Evolutionary conservation across 1,284 basidiomycete genomes (phyloP).

Genomic region (Melampsora larici-populina): DNA sequence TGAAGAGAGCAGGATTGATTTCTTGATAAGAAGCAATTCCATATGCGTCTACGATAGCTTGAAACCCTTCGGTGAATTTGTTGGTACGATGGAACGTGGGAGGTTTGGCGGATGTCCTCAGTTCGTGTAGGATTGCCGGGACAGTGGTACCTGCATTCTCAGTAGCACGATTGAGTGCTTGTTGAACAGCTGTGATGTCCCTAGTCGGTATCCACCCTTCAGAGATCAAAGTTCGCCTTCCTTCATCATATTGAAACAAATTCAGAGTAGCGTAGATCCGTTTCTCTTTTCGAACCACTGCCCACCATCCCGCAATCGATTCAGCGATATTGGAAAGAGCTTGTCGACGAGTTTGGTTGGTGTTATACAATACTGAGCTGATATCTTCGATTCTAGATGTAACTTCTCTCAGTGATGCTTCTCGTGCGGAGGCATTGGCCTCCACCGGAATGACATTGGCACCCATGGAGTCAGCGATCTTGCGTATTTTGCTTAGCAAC

Average conservation of each 20-base stretch:
- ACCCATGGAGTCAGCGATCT: slow-evolving; percentile 95
- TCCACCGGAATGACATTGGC: slow-evolving; percentile 96
- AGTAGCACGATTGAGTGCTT: slow-evolving; percentile 85
- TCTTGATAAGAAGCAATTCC: slow-evolving; percentile 94
- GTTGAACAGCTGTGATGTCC: slow-evolving; percentile 81
- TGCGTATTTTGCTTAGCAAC: slow-evolving; percentile 92
- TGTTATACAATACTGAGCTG: slow-evolving; percentile 84
- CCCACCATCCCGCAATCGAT: slow-evolving; percentile 81
- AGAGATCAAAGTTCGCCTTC: slow-evolving; percentile 90
- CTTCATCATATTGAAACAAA: slow-evolving; percentile 87
- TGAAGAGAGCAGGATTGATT: slow-evolving; percentile 93
- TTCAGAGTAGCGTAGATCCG: slow-evolving; percentile 91
- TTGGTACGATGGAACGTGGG: slow-evolving; percentile 94
- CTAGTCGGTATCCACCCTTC: slow-evolving; percentile 96
- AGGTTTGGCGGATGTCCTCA: slow-evolving; percentile 83
- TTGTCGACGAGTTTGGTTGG: slow-evolving; percentile 74
- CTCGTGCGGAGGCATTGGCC: slow-evolving; percentile 83
- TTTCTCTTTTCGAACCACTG: slow-evolving; percentile 93
- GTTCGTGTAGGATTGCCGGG: slow-evolving; percentile 85
- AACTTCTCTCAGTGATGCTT: slow-evolving; percentile 84
- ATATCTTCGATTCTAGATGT: slow-evolving; percentile 86
- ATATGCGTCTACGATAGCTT: slow-evolving; percentile 96
- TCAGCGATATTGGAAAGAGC: slow-evolving; percentile 86
- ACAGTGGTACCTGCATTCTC: slow-evolving; percentile 90
- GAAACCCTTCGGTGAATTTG: slow-evolving; percentile 96